Evolutionary conservation across 352 stramenopile genomes (phyloP), one percentile per base, ranked within the genome.

Genomic region (Pseudoperonospora humuli): DNA sequence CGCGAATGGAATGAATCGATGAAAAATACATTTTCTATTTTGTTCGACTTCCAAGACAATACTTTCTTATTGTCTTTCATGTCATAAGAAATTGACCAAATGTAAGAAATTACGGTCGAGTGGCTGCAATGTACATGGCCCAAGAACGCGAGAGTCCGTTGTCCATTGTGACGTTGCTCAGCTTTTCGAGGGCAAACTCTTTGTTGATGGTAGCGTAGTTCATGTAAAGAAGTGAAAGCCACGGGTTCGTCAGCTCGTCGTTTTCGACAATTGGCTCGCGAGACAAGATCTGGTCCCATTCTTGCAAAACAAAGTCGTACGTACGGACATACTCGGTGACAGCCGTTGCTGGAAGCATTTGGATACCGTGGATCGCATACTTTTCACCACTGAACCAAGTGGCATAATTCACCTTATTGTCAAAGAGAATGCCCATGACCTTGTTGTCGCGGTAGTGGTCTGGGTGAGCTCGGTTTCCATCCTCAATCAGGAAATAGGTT

Each of bases 131-230:
- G 64, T 91, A 91, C 27, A 91, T 55, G 17, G 78, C 74, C 78
- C 78, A 88, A 1, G 74, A 82, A 7, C 74, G 71, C 18, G 78
- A 79, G 33, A 88, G 70, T 2, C 74, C 75, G 45, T 86, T 70
- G 53, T 91, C 78, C 59, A 91, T 71, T 9, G 59, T 60, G 18
- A 63, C 61, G 20, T 59, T 75, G 50, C 81, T 54, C 32, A 88
- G 63, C 49, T 82, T 75, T 10, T 66, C 40, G 19, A 86, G 50
- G 8, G 75, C 67, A 9, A 56, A 46, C 4, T 50, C 42, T 23
- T 65, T 71, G 57, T 86, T 67, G 41, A 88, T 50, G 7, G 61
- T 75, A 27, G 78, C 78, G 50, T 90, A 90, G 50, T 86, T 90
- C 61, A 72, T 65, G 44, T 80, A 84, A 15, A 90, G 55, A 29